Conservation (phyloP, 2,329 filamentous ascomycete species). For the Incumbomyces lentus region DNA sequence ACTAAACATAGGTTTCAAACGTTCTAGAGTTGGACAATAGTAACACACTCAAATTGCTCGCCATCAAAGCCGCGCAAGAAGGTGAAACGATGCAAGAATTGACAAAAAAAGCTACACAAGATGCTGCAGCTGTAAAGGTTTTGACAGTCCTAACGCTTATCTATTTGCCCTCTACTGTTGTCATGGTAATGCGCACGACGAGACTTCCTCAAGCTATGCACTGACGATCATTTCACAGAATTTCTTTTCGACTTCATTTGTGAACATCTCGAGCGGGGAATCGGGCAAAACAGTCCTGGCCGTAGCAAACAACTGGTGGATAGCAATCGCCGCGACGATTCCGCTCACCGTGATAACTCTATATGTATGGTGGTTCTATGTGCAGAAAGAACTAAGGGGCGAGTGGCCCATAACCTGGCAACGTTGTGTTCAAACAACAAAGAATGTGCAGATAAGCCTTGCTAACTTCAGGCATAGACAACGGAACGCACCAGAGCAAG, state of each 20-base stretch:
- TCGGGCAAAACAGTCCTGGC: slow-evolving; percentile 2
- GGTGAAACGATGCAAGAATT: slow-evolving; percentile 13
- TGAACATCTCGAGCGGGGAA: slow-evolving; percentile 4
- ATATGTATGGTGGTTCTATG: slow-evolving; percentile 10
- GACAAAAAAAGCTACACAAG: slow-evolving; percentile 16
- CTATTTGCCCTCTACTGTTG: slow-evolving; percentile 17
- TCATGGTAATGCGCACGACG: slow-evolving; percentile 8
- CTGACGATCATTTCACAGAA: slow-evolving; percentile 10
- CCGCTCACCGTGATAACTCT: slow-evolving; percentile 7
- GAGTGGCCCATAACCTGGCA: background rate
- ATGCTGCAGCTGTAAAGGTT: slow-evolving; percentile 19
- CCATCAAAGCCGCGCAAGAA: slow-evolving; percentile 12
- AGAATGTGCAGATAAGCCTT: background rate
- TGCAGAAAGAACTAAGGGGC: slow-evolving; percentile 1
- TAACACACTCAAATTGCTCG: slow-evolving; percentile 11
- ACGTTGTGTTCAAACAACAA: background rate
- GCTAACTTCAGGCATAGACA: background rate
- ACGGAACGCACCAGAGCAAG: background rate
- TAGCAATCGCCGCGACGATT: background rate
- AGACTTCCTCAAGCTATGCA: background rate
- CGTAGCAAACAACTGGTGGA: slow-evolving; percentile 15
- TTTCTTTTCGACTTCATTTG: slow-evolving; percentile 19
- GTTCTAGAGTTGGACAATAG: background rate
- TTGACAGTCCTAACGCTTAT: slow-evolving; percentile 19
- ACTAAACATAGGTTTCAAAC: too few species aligned